Conservation (phyloP, 495 filamentous ascomycete genomes). For the Pyrenula massariospora region DNA sequence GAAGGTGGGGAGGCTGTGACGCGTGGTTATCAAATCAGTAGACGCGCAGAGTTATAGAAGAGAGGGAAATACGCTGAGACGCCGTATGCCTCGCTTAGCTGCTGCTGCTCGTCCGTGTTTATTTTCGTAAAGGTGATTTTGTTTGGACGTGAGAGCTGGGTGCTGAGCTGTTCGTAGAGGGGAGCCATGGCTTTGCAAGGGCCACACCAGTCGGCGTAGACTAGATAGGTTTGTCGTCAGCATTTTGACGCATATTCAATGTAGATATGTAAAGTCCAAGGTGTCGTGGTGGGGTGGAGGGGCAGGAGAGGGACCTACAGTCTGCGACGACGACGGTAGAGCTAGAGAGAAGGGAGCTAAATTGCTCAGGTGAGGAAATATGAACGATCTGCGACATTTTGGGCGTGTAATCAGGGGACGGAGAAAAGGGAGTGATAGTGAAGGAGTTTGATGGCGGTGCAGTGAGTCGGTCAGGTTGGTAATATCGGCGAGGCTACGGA, state of each 20-base stretch:
- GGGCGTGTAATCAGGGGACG: no score
- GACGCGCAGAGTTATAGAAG: neutral
- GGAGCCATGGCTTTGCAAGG: conserved; percentile 82
- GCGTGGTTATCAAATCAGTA: neutral
- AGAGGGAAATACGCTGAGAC: conserved; percentile 51
- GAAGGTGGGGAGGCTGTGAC: conserved; percentile 63
- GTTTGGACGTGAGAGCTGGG: conserved; percentile 57
- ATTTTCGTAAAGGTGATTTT: conserved; percentile 77
- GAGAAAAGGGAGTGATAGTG: neutral
- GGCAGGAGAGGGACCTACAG: conserved; percentile 48
- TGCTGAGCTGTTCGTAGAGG: conserved; percentile 66
- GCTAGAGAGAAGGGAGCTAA: conserved; percentile 51
- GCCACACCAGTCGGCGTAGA: conserved; percentile 79
- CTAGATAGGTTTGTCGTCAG: conserved; percentile 29
- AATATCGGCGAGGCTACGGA: neutral
- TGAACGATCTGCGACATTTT: conserved; percentile 54
- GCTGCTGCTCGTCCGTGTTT: conserved; percentile 65
- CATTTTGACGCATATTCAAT: neutral
- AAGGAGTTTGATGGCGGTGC: neutral
- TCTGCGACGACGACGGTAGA: conserved; percentile 70
- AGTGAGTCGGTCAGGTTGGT: neutral
- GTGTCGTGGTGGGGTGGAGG: conserved; percentile 3
- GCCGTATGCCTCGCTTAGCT: conserved; percentile 57
- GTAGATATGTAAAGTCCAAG: neutral
- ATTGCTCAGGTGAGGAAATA: conserved; percentile 61